phyloP scores from a whole-genome alignment of 148 eudicot species.

The Mesembryanthemum crystallinum region DNA sequence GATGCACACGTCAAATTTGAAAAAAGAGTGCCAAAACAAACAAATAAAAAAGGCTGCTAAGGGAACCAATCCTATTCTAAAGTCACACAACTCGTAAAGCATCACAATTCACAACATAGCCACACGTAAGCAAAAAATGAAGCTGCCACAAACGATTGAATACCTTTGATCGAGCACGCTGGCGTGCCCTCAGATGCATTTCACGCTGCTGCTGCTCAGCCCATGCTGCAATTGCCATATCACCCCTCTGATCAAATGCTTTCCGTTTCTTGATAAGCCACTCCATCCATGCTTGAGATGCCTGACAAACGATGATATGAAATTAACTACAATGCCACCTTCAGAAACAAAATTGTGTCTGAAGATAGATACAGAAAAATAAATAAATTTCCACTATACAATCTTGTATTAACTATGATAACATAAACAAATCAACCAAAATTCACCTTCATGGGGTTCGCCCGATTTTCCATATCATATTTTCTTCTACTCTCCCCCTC shows the following conservation, averaged over 20 bases:
- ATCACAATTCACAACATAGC: too few relatives aligned
- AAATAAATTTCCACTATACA: not conserved
- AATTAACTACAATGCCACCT: not conserved
- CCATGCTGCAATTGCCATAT: slow-evolving; percentile 98
- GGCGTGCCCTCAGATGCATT: slow-evolving; percentile 71
- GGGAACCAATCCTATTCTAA: not conserved
- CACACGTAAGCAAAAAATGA: too few relatives aligned
- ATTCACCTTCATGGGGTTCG: slow-evolving; percentile 91
- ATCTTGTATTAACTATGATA: not conserved
- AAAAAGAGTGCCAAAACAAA: not conserved
- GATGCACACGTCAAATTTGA: not conserved
- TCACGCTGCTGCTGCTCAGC: slow-evolving; percentile 99
- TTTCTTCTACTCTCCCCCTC: slow-evolving; percentile 69
- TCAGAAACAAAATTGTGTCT: not conserved
- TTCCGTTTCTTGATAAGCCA: slow-evolving; percentile 90
- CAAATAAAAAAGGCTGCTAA: not conserved
- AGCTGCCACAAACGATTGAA: not conserved
- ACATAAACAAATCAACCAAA: not conserved
- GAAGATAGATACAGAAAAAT: not conserved
- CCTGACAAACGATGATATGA: slow-evolving; percentile 39
- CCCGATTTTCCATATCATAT: slow-evolving; percentile 76
- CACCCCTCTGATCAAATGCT: slow-evolving; percentile 96
- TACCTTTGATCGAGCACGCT: slow-evolving; percentile 90
- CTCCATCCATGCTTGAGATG: slow-evolving; percentile 98
- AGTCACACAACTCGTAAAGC: not conserved